Conservation (phyloP, 495 filamentous ascomycete genomes). For the Annulohypoxylon bovei region DNA sequence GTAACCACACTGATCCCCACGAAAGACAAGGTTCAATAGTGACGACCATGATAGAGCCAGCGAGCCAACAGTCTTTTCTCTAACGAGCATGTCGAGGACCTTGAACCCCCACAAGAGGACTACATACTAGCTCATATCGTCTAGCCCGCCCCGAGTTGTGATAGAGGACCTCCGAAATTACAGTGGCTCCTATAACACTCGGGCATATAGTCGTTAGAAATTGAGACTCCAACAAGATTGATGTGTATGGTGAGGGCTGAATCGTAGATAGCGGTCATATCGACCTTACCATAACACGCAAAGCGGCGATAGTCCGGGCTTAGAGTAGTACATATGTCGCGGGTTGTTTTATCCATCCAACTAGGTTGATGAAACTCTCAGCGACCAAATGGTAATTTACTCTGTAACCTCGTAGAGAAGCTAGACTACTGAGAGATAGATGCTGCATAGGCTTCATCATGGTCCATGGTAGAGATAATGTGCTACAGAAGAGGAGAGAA, state of each 20-base stretch:
- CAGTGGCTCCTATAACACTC: conserved; percentile 12
- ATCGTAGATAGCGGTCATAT: conserved; percentile 10
- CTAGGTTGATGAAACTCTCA: conserved; percentile 28
- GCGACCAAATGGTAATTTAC: conserved; percentile 3
- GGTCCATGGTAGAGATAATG: neutral
- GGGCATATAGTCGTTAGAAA: conserved; percentile 10
- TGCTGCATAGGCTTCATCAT: neutral
- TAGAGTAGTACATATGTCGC: neutral
- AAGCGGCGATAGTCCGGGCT: conserved; percentile 3
- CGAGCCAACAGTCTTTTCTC: conserved; percentile 1
- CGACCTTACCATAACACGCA: conserved; percentile 2
- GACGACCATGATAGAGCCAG: conserved; percentile 1
- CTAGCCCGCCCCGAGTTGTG: conserved; percentile 7
- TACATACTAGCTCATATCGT: conserved; percentile 11
- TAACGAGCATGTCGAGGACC: conserved; percentile 1
- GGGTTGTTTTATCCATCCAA: neutral
- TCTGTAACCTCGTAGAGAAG: conserved; percentile 22
- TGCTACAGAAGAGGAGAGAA: conserved; percentile 8
- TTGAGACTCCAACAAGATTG: conserved; percentile 19
- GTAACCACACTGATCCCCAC: neutral
- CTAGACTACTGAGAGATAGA: neutral
- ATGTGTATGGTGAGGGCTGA: conserved; percentile 1
- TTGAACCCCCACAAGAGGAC: conserved; percentile 6
- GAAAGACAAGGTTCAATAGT: conserved; percentile 2
- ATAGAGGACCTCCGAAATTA: conserved; percentile 17